Base-by-base conservation (phyloP, 768 basidiomycete species). In the Tricholoma bakamatsutake region DNA sequence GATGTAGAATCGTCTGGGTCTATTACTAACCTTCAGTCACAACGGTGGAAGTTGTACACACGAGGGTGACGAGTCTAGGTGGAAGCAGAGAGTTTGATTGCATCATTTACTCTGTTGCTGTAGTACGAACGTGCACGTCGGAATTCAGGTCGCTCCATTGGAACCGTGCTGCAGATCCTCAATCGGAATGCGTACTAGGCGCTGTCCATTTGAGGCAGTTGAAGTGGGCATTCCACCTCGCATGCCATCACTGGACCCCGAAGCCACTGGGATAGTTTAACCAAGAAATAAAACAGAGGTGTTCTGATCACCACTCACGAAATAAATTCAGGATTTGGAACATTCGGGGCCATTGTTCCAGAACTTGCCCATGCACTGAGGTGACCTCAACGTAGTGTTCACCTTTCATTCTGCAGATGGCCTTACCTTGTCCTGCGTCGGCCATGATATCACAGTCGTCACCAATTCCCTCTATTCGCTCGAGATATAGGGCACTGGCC, bases 291-390 rank as follows among this genome's bases (percentile, higher is more conserved):
- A 40, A 37, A 24, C 21, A 9, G 34, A 46, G 18, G 24, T 48
- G 30, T 31, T 27, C 10, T 54, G 12, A 27, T 27, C 27, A 39
- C 34, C 8, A 75, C 85, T 63, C 62, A 90, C 89, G 62, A 66
- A 89, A 90, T 56, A 84, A 72, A 55, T 71, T 80, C 49, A 91
- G 71, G 52, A 88, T 88, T 60, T 83, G 79, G 63, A 91, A 90
- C 89, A 91, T 91, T 65, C 81, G 82, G 9, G 87, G 85, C 88
- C 88, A 90, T 58, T 90, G 87, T 55, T 82, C 82, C 24, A 89
- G 78, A 4, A 90, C 87, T 64, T 89, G 81, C 9, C 88, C 88
- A 59, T 87, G 85, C 33, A 86, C 88, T 90, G 18, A 47, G 53
- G 35, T 34, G 13, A 13, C 35, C 39, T 59, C 31, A 21, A 40